Base-by-base conservation (phyloP, 1,139 yeast genomes). In the Pichia sp. region DNA sequence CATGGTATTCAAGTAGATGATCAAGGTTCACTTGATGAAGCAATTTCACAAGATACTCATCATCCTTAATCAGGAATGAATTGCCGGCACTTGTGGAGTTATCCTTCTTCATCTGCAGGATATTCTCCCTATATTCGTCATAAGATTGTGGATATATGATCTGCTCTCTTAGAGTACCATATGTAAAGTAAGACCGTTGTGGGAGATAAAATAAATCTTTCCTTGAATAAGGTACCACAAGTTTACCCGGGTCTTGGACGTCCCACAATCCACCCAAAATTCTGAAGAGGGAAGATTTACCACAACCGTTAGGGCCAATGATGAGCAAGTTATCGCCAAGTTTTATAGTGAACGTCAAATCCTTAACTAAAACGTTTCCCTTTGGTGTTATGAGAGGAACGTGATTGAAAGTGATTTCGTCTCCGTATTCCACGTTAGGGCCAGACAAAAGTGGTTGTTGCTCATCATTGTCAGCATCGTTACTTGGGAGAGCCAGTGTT, bases 221-320 rank as follows among this genome's bases (percentile, higher is more conserved):
- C 34, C 67, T 64, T 6, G 77, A 65, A 28, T 70, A 70, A 10
- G 95, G 95, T 34, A 85, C 74, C 6, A 71, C 69, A 32, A 85
- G 71, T 25, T 67, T 62, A 22, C 85, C 78, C 21, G 64, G 71
- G 34, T 73, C 72, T 30, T 62, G 55, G 18, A 88, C 80, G 2
- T 94, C 94, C 97, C 97, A 88, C 47, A 88, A 67, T 0, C 96
- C 96, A 38, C 96, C 96, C 34, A 88, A 69, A 55, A 88, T 75
- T 55, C 96, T 72, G 59, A 88, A 88, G 41, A 88, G 63, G 0
- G 96, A 87, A 0, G 96, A 86, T 59, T 88, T 88, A 25, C 97
- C 97, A 40, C 94, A 84, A 2, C 96, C 96, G 55, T 88, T 88
- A 8, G 96, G 96, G 0, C 96, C 97, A 7, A 91, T 91, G 55